Evolutionary conservation across 441 rosid genomes (phyloP).

Genomic region (Erodium moschatum): DNA sequence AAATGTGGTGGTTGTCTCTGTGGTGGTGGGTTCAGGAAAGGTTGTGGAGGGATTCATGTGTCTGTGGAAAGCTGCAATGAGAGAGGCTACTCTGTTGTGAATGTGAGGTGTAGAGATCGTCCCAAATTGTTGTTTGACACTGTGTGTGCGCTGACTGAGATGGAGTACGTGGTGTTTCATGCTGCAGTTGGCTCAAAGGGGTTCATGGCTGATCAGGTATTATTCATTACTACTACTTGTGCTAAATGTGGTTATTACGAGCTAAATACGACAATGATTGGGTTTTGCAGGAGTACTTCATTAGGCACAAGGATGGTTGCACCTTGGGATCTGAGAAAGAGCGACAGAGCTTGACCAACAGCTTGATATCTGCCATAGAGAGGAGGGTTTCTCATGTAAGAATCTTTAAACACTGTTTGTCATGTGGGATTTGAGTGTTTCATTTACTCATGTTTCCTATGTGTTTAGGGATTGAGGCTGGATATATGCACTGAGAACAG

Average conservation of each 20-base stretch:
- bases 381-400: conserved; percentile 52
- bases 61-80: conserved; percentile 55
- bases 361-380: conserved; percentile 67
- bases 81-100: conserved; percentile 66
- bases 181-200: conserved; percentile 67
- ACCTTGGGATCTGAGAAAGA: conserved; percentile 48
- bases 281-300: conserved; percentile 60
- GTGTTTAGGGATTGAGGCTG: background rate
- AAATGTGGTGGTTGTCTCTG: conserved; percentile 46
- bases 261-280: background rate
- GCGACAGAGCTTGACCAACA: conserved; percentile 42
- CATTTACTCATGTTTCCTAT: background rate
- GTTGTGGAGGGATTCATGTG: conserved; percentile 53
- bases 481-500: background rate
- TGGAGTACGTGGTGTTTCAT: conserved; percentile 77
- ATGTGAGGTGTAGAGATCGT: conserved; percentile 55
- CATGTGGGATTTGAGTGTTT: background rate
- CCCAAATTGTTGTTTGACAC: conserved; percentile 79
- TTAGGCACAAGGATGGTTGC: conserved; percentile 63
- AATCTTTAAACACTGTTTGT: background rate
- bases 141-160: conserved; percentile 58
- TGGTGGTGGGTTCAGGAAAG: conserved; percentile 26
- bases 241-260: background rate
- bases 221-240: background rate
- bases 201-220: conserved; percentile 58